phyloP scores from a whole-genome alignment of 2,329 filamentous ascomycete genomes.

The Aspergillus floridensis region DNA sequence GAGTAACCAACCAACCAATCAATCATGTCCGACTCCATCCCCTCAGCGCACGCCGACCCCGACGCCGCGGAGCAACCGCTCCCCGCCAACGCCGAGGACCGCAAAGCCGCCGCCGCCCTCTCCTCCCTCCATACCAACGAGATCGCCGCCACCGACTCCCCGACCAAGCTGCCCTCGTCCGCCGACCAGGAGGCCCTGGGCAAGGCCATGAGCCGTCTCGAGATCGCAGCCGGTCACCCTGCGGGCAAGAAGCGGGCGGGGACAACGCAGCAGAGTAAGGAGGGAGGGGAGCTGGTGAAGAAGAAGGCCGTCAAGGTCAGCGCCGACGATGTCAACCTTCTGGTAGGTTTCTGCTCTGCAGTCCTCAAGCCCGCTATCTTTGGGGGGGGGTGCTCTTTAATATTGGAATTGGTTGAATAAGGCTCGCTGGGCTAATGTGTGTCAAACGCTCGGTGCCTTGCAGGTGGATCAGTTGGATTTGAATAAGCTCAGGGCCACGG shows the following conservation, averaged over 20 bases:
- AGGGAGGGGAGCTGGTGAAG: constrained; percentile 29
- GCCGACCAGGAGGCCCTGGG: constrained; percentile 50
- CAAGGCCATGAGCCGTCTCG: constrained; percentile 50
- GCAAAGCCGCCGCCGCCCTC: constrained; percentile 51
- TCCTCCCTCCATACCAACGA: constrained; percentile 46
- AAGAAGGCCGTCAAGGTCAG: constrained; percentile 47
- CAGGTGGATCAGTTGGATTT: constrained; percentile 48
- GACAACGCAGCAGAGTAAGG: constrained; percentile 29
- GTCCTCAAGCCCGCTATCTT: too few species aligned
- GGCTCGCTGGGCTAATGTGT: constrained; percentile 1
- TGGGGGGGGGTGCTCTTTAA: background rate
- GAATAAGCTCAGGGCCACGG: constrained; percentile 47
- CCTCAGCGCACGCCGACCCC: constrained; percentile 38
- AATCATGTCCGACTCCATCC: constrained; percentile 45
- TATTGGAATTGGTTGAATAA: background rate
- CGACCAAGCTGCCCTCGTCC: constrained; percentile 31
- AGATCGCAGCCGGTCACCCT: constrained; percentile 38
- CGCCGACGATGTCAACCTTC: constrained; percentile 45
- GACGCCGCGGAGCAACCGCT: constrained; percentile 34
- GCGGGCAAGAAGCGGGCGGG: constrained; percentile 18
- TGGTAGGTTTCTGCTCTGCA: constrained; percentile 31
- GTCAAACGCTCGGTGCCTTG: background rate
- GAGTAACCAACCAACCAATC: background rate
- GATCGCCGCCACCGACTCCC: constrained; percentile 34
- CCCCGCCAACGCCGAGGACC: constrained; percentile 49